Conservation (phyloP, 2,329 filamentous ascomycete species). For the Pestalotiopsis sp. region DNA sequence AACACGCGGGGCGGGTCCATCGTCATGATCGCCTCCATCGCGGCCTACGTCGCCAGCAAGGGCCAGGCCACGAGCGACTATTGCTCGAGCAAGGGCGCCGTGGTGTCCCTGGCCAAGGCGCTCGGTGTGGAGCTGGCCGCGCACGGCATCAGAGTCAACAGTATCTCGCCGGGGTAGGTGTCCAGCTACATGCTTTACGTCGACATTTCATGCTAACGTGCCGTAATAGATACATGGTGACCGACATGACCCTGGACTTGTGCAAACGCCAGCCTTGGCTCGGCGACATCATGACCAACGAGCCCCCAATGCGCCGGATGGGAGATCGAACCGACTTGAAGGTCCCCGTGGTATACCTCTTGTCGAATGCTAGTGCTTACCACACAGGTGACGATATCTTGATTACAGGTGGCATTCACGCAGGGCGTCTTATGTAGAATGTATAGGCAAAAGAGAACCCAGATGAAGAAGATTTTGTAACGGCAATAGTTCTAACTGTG, state of each 20-base stretch:
- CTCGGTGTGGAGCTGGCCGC: constrained; percentile 66
- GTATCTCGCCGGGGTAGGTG: constrained; percentile 58
- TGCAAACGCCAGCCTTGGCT: constrained; percentile 48
- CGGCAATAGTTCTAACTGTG: background rate
- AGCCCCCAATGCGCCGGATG: constrained; percentile 55
- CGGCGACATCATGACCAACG: constrained; percentile 55
- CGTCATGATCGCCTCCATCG: constrained; percentile 55
- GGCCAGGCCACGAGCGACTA: constrained; percentile 65
- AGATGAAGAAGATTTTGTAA: no score
- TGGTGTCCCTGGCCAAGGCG: constrained; percentile 61
- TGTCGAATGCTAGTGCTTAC: constrained; percentile 55
- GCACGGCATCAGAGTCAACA: constrained; percentile 67
- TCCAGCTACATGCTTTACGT: background rate
- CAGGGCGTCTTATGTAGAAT: background rate
- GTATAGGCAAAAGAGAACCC: background rate
- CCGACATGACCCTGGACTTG: constrained; percentile 49
- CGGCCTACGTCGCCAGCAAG: constrained; percentile 52
- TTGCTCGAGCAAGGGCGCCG: constrained; percentile 66
- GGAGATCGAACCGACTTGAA: constrained; percentile 61
- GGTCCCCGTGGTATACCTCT: constrained; percentile 57
- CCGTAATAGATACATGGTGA: constrained; percentile 43
- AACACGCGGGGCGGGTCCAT: constrained; percentile 37
- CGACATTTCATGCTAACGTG: background rate
- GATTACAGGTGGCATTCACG: constrained; percentile 24
- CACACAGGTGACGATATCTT: constrained; percentile 42